Percentiles rank a stretch among this genome's conserved stretches.
Evolutionary conservation across 441 rosid species (phyloP).

Genomic region (Pelargonium citronellum): DNA sequence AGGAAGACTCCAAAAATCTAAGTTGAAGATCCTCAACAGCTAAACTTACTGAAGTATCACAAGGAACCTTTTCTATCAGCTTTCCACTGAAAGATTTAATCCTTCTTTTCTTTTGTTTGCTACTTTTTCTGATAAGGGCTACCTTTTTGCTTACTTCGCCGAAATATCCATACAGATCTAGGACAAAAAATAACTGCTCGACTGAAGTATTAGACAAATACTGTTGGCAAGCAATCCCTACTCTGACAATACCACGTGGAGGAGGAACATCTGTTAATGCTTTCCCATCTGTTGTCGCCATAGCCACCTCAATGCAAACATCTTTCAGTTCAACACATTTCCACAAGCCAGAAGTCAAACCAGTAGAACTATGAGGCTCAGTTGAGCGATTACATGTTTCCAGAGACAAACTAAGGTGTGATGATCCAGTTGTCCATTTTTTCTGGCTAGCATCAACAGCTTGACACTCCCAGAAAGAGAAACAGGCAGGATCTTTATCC

Average conservation of each 20-base stretch:
- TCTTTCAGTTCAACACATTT: slow-evolving; percentile 78
- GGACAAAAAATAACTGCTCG: slow-evolving; percentile 88
- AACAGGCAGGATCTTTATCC: slow-evolving; percentile 99
- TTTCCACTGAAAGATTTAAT: slow-evolving; percentile 39
- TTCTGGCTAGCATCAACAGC: slow-evolving; percentile 95
- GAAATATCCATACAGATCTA: slow-evolving; percentile 77
- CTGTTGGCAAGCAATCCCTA: slow-evolving; percentile 81
- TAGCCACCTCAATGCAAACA: slow-evolving; percentile 67
- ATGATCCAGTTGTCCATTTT: slow-evolving; percentile 76
- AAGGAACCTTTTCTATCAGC: slow-evolving; percentile 86
- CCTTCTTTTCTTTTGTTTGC: slow-evolving; percentile 32
- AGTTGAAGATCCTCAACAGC: slow-evolving; percentile 65
- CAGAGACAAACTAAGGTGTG: slow-evolving; percentile 62
- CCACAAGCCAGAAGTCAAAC: slow-evolving; percentile 52
- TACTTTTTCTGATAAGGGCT: slow-evolving; percentile 53
- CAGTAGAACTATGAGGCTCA: slow-evolving; percentile 30
- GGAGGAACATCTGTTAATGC: slow-evolving; percentile 82
- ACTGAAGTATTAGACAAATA: slow-evolving; percentile 86
- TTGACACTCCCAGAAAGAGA: slow-evolving; percentile 80
- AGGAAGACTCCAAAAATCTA: slow-evolving; percentile 74
- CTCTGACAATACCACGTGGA: slow-evolving; percentile 86
- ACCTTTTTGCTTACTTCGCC: slow-evolving; percentile 77
- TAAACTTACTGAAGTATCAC: slow-evolving; percentile 85
- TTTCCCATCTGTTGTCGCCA: slow-evolving; percentile 83
- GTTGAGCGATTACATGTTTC: slow-evolving; percentile 50